phyloP scores from a whole-genome alignment of 176 grass and related monocot species.

The Puya raimondii region DNA sequence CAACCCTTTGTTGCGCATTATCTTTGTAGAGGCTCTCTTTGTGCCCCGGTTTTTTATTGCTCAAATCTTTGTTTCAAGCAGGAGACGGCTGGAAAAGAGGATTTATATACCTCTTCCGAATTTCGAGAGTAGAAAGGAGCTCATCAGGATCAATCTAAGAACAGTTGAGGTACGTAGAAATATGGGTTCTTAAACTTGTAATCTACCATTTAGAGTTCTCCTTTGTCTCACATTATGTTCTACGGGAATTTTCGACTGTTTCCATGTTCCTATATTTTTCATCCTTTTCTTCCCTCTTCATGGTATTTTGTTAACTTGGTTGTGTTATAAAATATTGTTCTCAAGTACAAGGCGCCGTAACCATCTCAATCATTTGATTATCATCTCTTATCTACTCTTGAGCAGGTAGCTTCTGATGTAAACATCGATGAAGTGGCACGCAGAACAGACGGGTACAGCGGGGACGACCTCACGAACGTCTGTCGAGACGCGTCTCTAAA shows the following conservation, averaged over 20 bases:
- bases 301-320: too few species aligned
- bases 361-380: too few species aligned
- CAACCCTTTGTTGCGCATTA: background rate
- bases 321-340: too few species aligned
- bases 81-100: constrained; percentile 93
- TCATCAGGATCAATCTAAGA: constrained; percentile 96
- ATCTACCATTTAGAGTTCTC: background rate
- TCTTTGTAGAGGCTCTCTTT: background rate
- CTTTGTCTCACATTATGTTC: background rate
- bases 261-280: too few species aligned
- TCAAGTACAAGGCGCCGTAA: too few species aligned
- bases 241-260: too few species aligned
- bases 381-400: background rate
- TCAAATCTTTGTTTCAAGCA: constrained; percentile 28
- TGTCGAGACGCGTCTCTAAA: constrained; percentile 96
- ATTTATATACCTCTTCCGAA: constrained; percentile 97
- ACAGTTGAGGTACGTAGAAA: constrained; percentile 64
- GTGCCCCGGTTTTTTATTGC: constrained; percentile 7
- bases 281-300: too few species aligned
- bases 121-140: constrained; percentile 94
- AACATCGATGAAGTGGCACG: constrained; percentile 67
- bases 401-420: constrained; percentile 61
- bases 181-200: background rate
- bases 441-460: constrained; percentile 81
- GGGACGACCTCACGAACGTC: constrained; percentile 89